Evolutionary conservation across 2,329 filamentous ascomycete species (phyloP), one percentile per base, ranked within the genome.

Genomic region (Orbilia quercus): DNA sequence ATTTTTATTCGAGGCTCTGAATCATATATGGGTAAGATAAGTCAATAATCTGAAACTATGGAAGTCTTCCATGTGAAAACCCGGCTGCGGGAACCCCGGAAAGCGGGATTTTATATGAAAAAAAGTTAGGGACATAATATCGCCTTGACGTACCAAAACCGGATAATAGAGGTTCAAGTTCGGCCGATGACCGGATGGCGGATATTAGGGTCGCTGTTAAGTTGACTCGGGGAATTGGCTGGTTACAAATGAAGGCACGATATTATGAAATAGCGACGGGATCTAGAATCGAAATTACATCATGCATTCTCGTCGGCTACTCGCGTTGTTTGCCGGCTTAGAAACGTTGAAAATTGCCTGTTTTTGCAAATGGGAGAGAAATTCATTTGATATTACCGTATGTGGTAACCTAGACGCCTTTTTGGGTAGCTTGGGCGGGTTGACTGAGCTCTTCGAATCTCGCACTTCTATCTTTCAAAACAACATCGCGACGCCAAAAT

Each of bases 201-300:
- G 47, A 25, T 22, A n/a, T 57, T 20, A 5, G 25, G 25, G 11
- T 23, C 42, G 14, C 7, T 40, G n/a, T 20, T 18, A 31, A 6
- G 20, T 22, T 14, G 18, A 38, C 50, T 47, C 16, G 40, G 47
- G 36, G 42, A 28, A 31, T 18, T 25, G 48, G 38, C 28, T 54
- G 7, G 53, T 65, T 58, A 64, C 59, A 59, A 72, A 72, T 72
- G 51, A 48, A 18, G 53, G 51, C 45, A 47, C 14, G 34, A 42
- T 50, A 63, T 72, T 54, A 72, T 53, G 36, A 64, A 31, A 72
- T 55, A 44, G 40, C 58, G 44, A 40, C 22, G 51, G 48, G 67
- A 59, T 53, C 67, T 72, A 64, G 59, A 72, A 59, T 64, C 38
- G 55, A 23, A 51, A 62, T 71, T 71, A 71, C 66, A 71, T 71